Conservation (phyloP, 371 early-diverging fungal species). For the Globomyces sp. region DNA sequence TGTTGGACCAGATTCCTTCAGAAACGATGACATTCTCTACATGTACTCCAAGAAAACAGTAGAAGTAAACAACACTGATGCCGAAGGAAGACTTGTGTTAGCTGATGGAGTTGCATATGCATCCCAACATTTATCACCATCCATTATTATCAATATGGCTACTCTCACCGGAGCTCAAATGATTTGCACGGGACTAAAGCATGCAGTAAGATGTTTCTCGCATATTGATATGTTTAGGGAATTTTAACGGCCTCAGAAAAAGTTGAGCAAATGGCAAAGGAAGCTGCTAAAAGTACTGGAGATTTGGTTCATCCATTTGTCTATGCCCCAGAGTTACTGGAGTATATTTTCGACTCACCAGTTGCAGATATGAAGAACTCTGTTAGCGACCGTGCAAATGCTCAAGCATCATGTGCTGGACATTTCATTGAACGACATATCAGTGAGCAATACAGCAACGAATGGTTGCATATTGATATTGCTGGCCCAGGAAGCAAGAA, state of each 20-base stretch:
- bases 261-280: conserved; percentile 35
- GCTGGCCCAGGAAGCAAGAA: conserved; percentile 24
- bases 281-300: conserved; percentile 39
- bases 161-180: conserved; percentile 56
- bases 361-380: conserved; percentile 50
- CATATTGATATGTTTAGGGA: no score
- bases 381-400: conserved; percentile 47
- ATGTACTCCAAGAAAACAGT: conserved; percentile 53
- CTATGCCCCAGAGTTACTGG: conserved; percentile 35
- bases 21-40: conserved; percentile 45
- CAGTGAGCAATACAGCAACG: conserved; percentile 33
- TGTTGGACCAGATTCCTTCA: conserved; percentile 28
- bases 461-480: conserved; percentile 43
- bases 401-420: conserved; percentile 43
- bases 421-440: conserved; percentile 49
- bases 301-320: conserved; percentile 44
- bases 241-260: conserved; percentile 36
- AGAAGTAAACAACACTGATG: conserved; percentile 56
- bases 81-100: conserved; percentile 43
- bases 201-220: conserved; percentile 29
- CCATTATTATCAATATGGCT: conserved; percentile 46
- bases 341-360: conserved; percentile 27
- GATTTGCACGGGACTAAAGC: conserved; percentile 43
- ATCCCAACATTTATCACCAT: conserved; percentile 38
- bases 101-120: conserved; percentile 48